These are phyloP conservation scores for Starmerella asiatica DNA, from an alignment of 805 yeast species.

Conservation along the genomic window DNA sequence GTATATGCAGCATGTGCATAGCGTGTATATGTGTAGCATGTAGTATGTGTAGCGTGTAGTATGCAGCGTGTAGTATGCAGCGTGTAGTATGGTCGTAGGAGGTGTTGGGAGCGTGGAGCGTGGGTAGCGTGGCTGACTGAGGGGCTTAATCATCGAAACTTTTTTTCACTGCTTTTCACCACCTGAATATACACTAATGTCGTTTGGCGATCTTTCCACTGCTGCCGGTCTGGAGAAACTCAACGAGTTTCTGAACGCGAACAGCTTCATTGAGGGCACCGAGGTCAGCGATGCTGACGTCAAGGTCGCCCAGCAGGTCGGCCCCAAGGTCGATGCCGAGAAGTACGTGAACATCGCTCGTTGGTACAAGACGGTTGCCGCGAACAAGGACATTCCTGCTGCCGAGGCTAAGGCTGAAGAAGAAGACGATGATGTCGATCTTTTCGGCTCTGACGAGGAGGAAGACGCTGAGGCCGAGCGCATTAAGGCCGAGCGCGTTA, in stretches of 20 bases:
- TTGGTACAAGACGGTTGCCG: conserved; percentile 98
- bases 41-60: no score
- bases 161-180: not conserved
- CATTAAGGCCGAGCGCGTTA: conserved; percentile 93
- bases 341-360: conserved; percentile 91
- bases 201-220: conserved; percentile 34
- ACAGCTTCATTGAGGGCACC: conserved; percentile 73
- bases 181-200: conserved; percentile 24
- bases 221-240: conserved; percentile 46
- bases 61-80: no score
- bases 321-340: conserved; percentile 37
- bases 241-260: conserved; percentile 77
- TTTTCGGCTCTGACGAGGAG: conserved; percentile 87
- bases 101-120: no score
- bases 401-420: conserved; percentile 56
- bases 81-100: no score
- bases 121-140: no score
- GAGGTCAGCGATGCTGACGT: conserved; percentile 94
- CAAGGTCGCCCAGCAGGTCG: conserved; percentile 75
- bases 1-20: no score
- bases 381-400: conserved; percentile 36
- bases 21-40: no score
- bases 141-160: not conserved
- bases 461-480: conserved; percentile 96
- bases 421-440: conserved; percentile 87